Evolutionary conservation across 192 early-diverging fungal genomes (phyloP), one percentile per base, ranked within the genome.

Genomic region (Funneliformis geosporum): DNA sequence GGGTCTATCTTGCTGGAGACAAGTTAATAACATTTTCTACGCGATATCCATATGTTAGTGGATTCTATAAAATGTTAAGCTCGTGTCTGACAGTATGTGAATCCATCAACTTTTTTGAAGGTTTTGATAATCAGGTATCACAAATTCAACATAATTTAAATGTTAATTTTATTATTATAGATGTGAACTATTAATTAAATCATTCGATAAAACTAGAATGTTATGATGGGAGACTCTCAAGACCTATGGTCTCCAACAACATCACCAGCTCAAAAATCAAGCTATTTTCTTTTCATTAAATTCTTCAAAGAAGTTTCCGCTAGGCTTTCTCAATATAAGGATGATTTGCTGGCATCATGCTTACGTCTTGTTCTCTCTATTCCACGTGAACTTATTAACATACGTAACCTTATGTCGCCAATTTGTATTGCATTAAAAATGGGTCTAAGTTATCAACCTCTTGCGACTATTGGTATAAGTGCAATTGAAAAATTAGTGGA

Each of bases 281-380:
- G 80, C 12, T 83, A 73, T 38, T 33, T 83, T 8, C 82, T 92
- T 10, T 92, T 88, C 66, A 81, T 79, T 33, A 89, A 87, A 60
- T 92, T 89, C 66, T 47, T 94, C 44, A 79, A 84, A 12, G 87
- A 91, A 46, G 88, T 94, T n/a, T 83, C 86, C 38, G 84, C 88
- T 28, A 81, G 87, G 42, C 83, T 94, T 66, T 79, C 88, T 7
- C 90, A 89, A 71, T 94, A 88, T 81, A 93, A 93, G 80, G 94
- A 94, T 73, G 94, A 95, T 60, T 83, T 95, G 11, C 83, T 94
- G 10, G 90, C 88, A 3, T 86, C 90, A 3, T 92, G 92, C 66
- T 79, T 95, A 25, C 84, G 87, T 25, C 77, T 94, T 23, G 84
- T 94, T 7, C 88, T 95, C 1, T 82, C 87, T 2, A 84, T 81